phyloP scores from a whole-genome alignment of 225 moss, liverwort and hornwort genomes.

The Polytrichum commune region DNA sequence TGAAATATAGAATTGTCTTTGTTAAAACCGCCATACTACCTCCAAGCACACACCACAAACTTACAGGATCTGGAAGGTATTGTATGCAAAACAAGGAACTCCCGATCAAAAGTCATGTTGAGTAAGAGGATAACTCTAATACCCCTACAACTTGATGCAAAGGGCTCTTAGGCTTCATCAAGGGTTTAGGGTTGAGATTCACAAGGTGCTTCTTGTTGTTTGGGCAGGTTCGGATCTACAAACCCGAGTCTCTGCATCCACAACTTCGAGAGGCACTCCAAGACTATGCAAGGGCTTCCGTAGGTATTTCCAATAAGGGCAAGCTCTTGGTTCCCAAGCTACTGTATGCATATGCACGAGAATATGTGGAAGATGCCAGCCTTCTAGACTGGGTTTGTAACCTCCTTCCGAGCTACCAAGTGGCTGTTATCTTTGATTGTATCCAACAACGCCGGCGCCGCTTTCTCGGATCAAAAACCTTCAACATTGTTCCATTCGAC shows the following conservation, averaged over 20 bases:
- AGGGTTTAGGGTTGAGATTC: no score
- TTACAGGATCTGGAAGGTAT: no score
- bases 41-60: no score
- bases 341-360: conserved; percentile 66
- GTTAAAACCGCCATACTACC: not conserved
- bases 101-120: no score
- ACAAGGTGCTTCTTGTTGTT: not conserved
- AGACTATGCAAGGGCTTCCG: conserved; percentile 71
- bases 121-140: no score
- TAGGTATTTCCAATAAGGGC: conserved; percentile 70
- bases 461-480: conserved; percentile 59
- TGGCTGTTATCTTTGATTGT: conserved; percentile 62
- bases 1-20: not conserved
- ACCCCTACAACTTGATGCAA: no score
- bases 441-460: conserved; percentile 71
- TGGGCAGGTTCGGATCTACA: conserved; percentile 73
- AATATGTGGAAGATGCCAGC: conserved; percentile 57
- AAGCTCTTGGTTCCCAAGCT: conserved; percentile 77
- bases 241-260: conserved; percentile 50
- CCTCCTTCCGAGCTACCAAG: conserved; percentile 71
- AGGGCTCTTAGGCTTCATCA: no score
- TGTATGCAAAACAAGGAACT: no score
- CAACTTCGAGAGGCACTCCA: conserved; percentile 66
- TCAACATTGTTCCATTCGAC: conserved; percentile 62
- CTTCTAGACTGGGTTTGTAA: conserved; percentile 82